Base-by-base conservation (phyloP, 164 flowering plant genomes). In the Litsea cubeba region DNA sequence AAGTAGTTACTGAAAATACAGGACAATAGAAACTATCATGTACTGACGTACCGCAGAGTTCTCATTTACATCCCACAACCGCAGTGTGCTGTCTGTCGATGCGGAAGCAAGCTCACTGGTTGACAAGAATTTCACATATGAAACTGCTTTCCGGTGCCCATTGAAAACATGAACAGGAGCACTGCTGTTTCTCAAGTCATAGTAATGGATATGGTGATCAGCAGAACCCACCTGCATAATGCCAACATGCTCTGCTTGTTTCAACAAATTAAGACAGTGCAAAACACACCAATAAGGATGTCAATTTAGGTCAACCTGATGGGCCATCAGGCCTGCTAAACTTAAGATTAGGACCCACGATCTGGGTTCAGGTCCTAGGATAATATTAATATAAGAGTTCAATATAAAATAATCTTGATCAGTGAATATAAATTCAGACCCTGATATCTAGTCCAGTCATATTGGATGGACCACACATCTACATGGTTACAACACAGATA, bases 61-160 rank as follows among this genome's bases (percentile, higher is more conserved):
- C 60, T 92, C 87, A 81, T 89, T 91, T 49, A 94, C 97, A 79
- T 96, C 97, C 99, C 99, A 96, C 76, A 94, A 83, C 32, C 93
- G 89, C 79, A 96, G 77, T 75, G 99, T 96, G 78, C 98, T 91
- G 81, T 96, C 99, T 8, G 97, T 96, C 51, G 99, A 96, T 58
- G 99, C 99, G 75, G 99, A 96, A 54, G 96, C 97, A 76, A 96
- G 97, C 83, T 96, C 99, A 74, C 86, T 75, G 78, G 81, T 86
- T 12, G 99, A 92, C 82, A 96, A 78, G 79, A 96, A 96, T 78
- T 96, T 92, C 75, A 96, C 99, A 80, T 96, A 96, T 4, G 99
- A 96, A 76, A 96, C 99, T 75, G 99, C 84, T 81, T 96, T 96
- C 32, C 83, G 81, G 78, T 96, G 99, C 66, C 97, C 99, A 78